A percentile compares a stretch with the other conserved stretches of the same genome.
Evolutionary conservation across 2,329 filamentous ascomycete species (phyloP).

Genomic region (Aspergillus oerlinghausenensis): DNA sequence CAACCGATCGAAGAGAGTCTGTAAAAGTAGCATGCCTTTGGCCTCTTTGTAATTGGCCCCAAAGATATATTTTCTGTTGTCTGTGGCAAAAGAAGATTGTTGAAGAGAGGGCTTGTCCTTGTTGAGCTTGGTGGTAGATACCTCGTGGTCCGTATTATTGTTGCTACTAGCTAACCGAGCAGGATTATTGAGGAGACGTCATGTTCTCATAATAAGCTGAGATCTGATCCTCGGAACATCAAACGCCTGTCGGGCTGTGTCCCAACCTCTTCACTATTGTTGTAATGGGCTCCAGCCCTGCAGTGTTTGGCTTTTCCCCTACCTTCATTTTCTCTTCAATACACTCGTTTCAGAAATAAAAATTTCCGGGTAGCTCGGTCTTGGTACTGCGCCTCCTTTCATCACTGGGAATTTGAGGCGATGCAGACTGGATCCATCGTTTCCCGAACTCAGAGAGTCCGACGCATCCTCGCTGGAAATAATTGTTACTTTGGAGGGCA

Average conservation of each 20-base stretch:
- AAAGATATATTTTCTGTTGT: neutral
- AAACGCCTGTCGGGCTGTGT: neutral
- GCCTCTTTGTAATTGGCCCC: neutral
- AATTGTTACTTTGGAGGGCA: conserved; percentile 19
- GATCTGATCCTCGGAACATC: neutral
- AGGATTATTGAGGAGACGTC: conserved; percentile 17
- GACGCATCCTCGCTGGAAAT: conserved; percentile 16
- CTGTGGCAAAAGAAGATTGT: neutral
- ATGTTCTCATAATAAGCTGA: conserved; percentile 7
- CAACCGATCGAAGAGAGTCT: conserved; percentile 13
- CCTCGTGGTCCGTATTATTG: neutral
- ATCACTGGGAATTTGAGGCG: conserved; percentile 16
- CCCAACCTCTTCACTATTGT: neutral
- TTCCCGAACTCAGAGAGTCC: conserved; percentile 19
- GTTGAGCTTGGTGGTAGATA: neutral
- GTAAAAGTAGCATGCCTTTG: conserved; percentile 20
- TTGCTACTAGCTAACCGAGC: neutral
- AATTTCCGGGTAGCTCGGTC: neutral
- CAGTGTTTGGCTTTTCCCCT: neutral
- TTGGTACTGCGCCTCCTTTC: neutral
- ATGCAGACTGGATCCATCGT: conserved; percentile 21
- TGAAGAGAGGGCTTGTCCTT: neutral
- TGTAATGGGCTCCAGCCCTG: neutral
- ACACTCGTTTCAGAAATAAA: conserved; percentile 1
- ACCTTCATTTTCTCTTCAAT: neutral